Base-by-base conservation (phyloP, 1,139 yeast genomes). In the Yamadazyma atmosphaerica region DNA sequence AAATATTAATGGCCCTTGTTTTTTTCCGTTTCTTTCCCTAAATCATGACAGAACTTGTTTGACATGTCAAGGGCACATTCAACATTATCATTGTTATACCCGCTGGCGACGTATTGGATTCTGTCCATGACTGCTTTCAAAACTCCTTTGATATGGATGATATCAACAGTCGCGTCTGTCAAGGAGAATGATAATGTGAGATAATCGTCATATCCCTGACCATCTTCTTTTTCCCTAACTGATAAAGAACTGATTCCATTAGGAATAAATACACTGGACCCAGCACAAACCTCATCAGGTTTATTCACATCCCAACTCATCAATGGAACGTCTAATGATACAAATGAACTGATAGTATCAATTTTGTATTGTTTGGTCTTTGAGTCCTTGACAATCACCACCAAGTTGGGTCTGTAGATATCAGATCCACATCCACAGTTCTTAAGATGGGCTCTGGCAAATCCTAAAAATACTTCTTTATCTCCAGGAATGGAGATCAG, bases 381-480 rank as follows among this genome's bases (percentile, higher is more conserved):
- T 8, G 39, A 37, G 33, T 70, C 74, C 31, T 63, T 58, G n/a
- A 68, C 47, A 11, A 77, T 44, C 19, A 70, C 54, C 36, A 74
- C 58, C 51, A 68, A 40, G 33, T 68, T 66, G 4, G 81, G 81
- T 43, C 81, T 62, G 47, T 75, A 74, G 47, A 69, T 61, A 19
- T 63, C 60, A 15, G 52, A 52, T 23, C 78, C 75, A 54, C 81
- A 76, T 2, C 78, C 77, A 56, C 81, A 74, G 6, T 60, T 44
- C 34, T 61, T 56, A 10, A 74, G 46, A 47, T 74, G 77, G 2
- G 77, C 66, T 44, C 78, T 60, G 0, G 75, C 75, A 52, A 75
- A 71, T 2, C 78, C 78, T 19, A 74, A 45, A 68, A 74, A 74
- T 44, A 72, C 56, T 43, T 71, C 68, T 33, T 69, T 56, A 25